A percentile compares a stretch with the other conserved stretches of the same genome.
These are phyloP conservation scores for Podospora anserina DNA, from an alignment of 495 filamentous ascomycete genomes.

Conservation along the genomic window DNA sequence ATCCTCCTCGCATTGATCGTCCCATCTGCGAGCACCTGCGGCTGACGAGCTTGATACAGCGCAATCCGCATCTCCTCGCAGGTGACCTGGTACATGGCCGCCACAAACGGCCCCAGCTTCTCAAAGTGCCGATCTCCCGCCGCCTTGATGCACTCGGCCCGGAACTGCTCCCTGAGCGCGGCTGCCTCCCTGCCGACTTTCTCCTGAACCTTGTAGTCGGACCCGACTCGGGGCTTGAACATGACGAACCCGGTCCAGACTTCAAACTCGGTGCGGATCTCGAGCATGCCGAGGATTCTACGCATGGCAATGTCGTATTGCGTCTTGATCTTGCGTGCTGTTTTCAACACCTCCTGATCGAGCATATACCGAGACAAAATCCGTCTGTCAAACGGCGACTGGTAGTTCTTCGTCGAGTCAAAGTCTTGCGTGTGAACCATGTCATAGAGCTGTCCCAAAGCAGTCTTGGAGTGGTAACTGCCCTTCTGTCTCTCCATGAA, in stretches of 20 bases:
- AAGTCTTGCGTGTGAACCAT: constrained; percentile 45
- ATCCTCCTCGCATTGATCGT: constrained; percentile 34
- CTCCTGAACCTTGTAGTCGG: constrained; percentile 85
- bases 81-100: constrained; percentile 85
- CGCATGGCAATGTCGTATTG: constrained; percentile 75
- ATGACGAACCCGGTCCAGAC: constrained; percentile 83
- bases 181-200: constrained; percentile 65
- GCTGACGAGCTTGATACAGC: constrained; percentile 43
- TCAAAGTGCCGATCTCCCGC: constrained; percentile 60
- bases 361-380: constrained; percentile 65
- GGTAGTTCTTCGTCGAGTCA: constrained; percentile 68
- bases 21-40: constrained; percentile 36
- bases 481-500: constrained; percentile 76
- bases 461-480: constrained; percentile 63
- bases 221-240: constrained; percentile 58
- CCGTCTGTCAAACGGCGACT: constrained; percentile 69
- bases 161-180: constrained; percentile 63
- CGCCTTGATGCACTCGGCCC: constrained; percentile 57
- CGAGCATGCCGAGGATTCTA: constrained; percentile 81
- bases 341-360: constrained; percentile 50
- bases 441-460: constrained; percentile 85
- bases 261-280: constrained; percentile 87
- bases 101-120: constrained; percentile 65
- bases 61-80: constrained; percentile 62
- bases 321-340: constrained; percentile 63